Base-by-base conservation (phyloP, 495 filamentous ascomycete genomes). In the Delitschia confertaspora region DNA sequence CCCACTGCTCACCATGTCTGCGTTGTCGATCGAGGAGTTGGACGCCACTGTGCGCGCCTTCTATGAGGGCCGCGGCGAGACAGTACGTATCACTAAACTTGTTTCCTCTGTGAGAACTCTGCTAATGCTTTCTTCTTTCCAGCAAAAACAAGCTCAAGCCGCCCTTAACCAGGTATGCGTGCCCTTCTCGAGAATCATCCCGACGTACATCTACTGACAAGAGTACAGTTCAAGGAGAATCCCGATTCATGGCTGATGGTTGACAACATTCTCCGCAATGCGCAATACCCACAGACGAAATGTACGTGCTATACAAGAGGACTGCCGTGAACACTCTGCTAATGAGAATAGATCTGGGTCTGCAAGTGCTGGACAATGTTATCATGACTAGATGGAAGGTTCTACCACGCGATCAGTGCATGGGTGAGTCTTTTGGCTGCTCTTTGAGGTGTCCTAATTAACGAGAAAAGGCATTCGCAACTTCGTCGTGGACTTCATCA, bases 361-460 rank as follows among this genome's bases (percentile, higher is more conserved):
- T 99, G 51, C 93, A 96, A 68, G 87, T 99, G 42, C 78, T 96
- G 36, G 93, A 99, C 65, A 85, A 83, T 73, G 91, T 99, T 49
- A 96, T 96, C 55, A 89, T 93, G 80, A 99, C 93, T 33, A 80
- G 89, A 67, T 96, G 91, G 93, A 99, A 94, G 66, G 86, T 96
- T 31, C 67, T 96, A 43, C 91, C 93, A 14, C 76, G 85, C 57
- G 89, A 95, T 33, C 91, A 99, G 65, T 93, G 93, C 60, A 79
- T 93, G 73, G 88, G 86, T 85, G 62, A 45, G 61, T 47, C 49
- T 10, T 3, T 11, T 51, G 37, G 33, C 40, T 38, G 27, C 57
- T 39, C 33, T 20, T 18, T 33, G 4, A 8, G 5, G 13, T 13
- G 16, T 24, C n/a, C 11, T 10, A 11, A 25, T 30, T 51, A 16